A percentile compares a stretch with the other conserved stretches of the same genome.
These are phyloP conservation scores for Chaetothyriales sp. DNA, from an alignment of 2,329 filamentous ascomycete genomes.

Conservation along the genomic window DNA sequence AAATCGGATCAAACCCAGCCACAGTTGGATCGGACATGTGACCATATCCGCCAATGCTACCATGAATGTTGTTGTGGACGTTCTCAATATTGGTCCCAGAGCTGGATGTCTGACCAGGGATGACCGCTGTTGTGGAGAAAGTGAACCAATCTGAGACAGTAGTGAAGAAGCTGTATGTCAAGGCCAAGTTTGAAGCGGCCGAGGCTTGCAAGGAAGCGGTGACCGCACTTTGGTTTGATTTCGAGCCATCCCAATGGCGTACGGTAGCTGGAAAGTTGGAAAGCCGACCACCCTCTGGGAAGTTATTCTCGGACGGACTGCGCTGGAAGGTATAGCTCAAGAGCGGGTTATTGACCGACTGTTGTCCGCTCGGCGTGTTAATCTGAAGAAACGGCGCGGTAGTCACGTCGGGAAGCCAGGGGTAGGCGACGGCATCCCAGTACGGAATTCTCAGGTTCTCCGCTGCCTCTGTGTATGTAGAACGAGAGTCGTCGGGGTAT, in stretches of 20 bases:
- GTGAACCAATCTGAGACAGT: conserved; percentile 18
- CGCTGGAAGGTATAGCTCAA: conserved; percentile 27
- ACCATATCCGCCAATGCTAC: conserved; percentile 40
- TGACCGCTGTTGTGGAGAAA: conserved; percentile 8
- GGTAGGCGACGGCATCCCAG: conserved; percentile 35
- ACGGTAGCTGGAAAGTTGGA: conserved; percentile 12
- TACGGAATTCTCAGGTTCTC: conserved; percentile 31
- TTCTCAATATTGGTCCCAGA: conserved; percentile 25
- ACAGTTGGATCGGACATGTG: conserved; percentile 58
- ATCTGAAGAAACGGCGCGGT: conserved; percentile 27
- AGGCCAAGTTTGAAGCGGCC: conserved; percentile 9
- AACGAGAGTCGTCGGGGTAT: conserved; percentile 33
- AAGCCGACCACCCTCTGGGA: conserved; percentile 12
- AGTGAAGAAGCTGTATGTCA: conserved; percentile 20
- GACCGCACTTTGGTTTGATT: conserved; percentile 12
- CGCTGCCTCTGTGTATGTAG: conserved; percentile 33
- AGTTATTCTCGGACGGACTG: conserved; percentile 11
- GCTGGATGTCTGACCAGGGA: conserved; percentile 4
- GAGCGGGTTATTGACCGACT: conserved; percentile 31
- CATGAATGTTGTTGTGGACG: conserved; percentile 35
- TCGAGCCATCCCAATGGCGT: conserved; percentile 9
- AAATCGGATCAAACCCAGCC: conserved; percentile 64
- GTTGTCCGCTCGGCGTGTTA: conserved; percentile 26
- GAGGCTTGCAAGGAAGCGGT: conserved; percentile 11
- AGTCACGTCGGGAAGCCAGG: conserved; percentile 24